A percentile compares a stretch with the other conserved stretches of the same genome.
Evolutionary conservation across 2,329 filamentous ascomycete genomes (phyloP).

Genomic region (Colletotrichum melonis): DNA sequence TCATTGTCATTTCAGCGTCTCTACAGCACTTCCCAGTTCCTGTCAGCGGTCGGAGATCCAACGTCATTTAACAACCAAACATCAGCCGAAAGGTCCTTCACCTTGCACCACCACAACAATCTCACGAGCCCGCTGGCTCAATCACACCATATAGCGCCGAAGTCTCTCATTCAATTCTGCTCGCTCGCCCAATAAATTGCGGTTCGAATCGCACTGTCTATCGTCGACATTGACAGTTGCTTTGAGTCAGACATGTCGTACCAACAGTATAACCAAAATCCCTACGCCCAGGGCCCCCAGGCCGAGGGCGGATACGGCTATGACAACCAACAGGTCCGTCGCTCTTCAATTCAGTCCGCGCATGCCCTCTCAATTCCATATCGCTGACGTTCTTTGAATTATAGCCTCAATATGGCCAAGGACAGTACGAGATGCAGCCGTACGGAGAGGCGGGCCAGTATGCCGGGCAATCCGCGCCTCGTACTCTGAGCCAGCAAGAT

Average conservation of each 20-base stretch:
- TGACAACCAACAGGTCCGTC: conserved; percentile 53
- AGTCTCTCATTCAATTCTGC: not conserved
- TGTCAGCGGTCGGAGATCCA: conserved; percentile 28
- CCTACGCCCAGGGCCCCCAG: conserved; percentile 67
- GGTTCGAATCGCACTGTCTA: conserved; percentile 7
- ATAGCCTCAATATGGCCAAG: conserved; percentile 44
- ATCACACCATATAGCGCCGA: not conserved
- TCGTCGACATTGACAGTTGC: conserved; percentile 5
- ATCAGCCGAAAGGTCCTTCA: conserved; percentile 34
- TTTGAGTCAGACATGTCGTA: conserved; percentile 64
- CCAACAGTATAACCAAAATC: conserved; percentile 72
- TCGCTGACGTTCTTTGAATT: not conserved
- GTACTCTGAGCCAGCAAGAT: conserved; percentile 68
- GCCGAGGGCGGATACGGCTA: conserved; percentile 60
- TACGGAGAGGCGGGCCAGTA: conserved; percentile 51
- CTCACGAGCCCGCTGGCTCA: conserved; percentile 8
- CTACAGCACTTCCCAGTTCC: conserved; percentile 33
- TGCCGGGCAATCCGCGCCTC: conserved; percentile 38
- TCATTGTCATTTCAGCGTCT: conserved; percentile 33
- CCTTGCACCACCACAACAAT: conserved; percentile 20
- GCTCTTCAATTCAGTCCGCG: not conserved
- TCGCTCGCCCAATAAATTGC: not conserved
- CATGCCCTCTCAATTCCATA: not conserved
- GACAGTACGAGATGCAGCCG: conserved; percentile 67
- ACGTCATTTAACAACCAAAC: conserved; percentile 36